Base-by-base conservation (phyloP, 768 basidiomycete genomes). In the Tulasnella calospora region DNA sequence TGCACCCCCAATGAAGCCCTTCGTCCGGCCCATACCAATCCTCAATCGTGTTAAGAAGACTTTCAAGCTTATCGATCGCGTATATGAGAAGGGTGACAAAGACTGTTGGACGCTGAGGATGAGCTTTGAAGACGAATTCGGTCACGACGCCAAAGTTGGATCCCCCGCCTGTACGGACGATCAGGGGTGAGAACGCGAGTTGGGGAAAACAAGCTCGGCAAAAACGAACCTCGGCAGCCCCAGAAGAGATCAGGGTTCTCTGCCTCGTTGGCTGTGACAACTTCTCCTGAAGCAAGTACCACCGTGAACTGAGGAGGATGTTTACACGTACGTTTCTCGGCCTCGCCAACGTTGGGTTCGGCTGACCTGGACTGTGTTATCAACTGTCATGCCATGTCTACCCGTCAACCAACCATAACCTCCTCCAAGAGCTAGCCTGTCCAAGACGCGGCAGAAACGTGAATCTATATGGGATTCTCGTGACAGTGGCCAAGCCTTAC, bases 51-150 rank as follows among this genome's bases (percentile, higher is more conserved):
- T 61, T 75, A 47, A 55, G 30, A 27, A 75, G 38, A 4, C 15
- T 30, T 21, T 38, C 46, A 6, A 75, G n/a, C 15, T 55, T 46
- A 55, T 75, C 74, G 30, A 61, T 38, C 44, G 74, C 23, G 35
- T 47, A 75, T 33, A 67, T 38, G 30, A 57, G 36, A 40, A 3
- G 38, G 23, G 74, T 30, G 36, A 61, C 21, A n/a, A 51, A 77
- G 30, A 77, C 76, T 19, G 38, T 41, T 21, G 35, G 81, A 15
- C 86, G 85, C 79, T 90, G 89, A 13, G 88, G 88, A 80, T 89
- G 84, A 67, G 89, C 80, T 77, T 82, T 86, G 82, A 79, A 83
- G 77, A 51, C 74, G 46, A 75, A 51, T 55, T 75, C 74, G 13
- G 74, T 75, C 19, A 75, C 55, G 23, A 75, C 36, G 27, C 74